phyloP scores from a whole-genome alignment of 331 rosid species.

The Quercus phellos region DNA sequence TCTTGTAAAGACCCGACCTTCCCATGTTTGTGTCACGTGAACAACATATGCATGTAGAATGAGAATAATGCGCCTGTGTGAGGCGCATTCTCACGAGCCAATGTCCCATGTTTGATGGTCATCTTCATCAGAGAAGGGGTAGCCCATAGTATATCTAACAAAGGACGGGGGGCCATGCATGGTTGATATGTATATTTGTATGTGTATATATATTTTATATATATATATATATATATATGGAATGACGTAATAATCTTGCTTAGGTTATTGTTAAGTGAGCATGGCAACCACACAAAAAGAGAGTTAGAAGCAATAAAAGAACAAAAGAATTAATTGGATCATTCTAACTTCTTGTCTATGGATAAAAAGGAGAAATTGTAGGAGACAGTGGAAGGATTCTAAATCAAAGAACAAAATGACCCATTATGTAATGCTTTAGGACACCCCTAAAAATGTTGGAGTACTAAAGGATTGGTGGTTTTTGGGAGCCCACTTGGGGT shows the following conservation, averaged over 20 bases:
- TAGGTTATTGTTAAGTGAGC: background rate
- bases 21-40: conserved; percentile 69
- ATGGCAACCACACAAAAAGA: conserved; percentile 8
- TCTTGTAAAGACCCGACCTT: conserved; percentile 45
- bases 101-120: conserved; percentile 22
- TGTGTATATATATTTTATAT: rapidly evolving
- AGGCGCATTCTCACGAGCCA: conserved; percentile 31
- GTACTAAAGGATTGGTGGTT: conserved; percentile 18
- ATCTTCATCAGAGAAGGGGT: conserved; percentile 7
- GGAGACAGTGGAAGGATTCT: conserved; percentile 12
- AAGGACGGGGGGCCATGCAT: background rate
- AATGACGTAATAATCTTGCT: background rate
- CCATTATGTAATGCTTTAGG: conserved; percentile 12
- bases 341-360: conserved; percentile 1
- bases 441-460: conserved; percentile 6
- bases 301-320: background rate
- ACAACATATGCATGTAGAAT: conserved; percentile 41
- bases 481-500: conserved; percentile 21
- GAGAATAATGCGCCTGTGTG: conserved; percentile 12
- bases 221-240: no score
- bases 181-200: no score
- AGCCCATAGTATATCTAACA: background rate
- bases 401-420: conserved; percentile 16
- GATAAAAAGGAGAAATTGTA: background rate
- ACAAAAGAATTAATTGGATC: background rate